phyloP scores from a whole-genome alignment of 75 land plant species.

The Pseudotsuga menziesii region DNA sequence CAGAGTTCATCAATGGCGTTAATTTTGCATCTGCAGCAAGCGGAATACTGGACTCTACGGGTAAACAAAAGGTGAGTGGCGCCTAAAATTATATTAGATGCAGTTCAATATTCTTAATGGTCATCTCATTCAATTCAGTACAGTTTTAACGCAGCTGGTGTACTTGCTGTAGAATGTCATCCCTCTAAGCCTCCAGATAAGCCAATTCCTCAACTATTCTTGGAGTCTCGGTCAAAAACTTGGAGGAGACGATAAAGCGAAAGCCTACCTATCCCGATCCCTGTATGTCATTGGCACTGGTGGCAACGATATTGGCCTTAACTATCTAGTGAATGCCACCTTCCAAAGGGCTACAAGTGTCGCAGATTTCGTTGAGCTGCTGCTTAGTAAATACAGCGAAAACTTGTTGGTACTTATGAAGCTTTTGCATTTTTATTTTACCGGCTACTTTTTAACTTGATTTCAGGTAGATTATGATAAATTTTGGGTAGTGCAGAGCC shows the following conservation, averaged over 20 bases:
- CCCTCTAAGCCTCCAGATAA: neutral
- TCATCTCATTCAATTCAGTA: neutral
- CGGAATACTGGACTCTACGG: conserved; percentile 23
- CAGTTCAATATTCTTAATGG: too few relatives aligned
- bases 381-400: neutral
- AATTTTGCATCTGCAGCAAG: conserved; percentile 25
- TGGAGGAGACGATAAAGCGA: neutral
- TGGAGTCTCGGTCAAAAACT: neutral
- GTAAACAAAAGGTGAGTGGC: conserved; percentile 17
- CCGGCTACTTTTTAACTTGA: neutral
- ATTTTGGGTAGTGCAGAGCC: neutral
- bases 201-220: neutral
- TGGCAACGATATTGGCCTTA: conserved; percentile 30
- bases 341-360: neutral
- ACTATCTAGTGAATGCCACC: conserved; percentile 23
- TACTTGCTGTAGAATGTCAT: neutral
- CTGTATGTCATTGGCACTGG: conserved; percentile 24
- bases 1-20: conserved; percentile 7
- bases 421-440: neutral
- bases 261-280: conserved; percentile 8
- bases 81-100: too few relatives aligned
- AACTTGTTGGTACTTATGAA: neutral
- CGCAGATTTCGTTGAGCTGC: neutral
- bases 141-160: neutral
- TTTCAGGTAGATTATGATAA: neutral